A percentile compares a stretch with the other conserved stretches of the same genome.
Conservation (phyloP, 768 basidiomycete genomes). For the Boletus rubropictus region DNA sequence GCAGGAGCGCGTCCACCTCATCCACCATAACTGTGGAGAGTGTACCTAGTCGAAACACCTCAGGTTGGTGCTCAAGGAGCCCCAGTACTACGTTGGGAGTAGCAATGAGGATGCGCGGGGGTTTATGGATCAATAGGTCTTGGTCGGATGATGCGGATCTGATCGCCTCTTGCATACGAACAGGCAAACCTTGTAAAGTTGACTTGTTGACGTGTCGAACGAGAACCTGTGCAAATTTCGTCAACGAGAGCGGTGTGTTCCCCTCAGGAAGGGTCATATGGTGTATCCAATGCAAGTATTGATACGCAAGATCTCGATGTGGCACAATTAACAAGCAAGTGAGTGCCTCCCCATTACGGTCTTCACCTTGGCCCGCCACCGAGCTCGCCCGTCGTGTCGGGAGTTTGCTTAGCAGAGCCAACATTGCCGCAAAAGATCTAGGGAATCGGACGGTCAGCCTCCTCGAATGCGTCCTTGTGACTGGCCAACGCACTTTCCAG, state of each 20-base stretch:
- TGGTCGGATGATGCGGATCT: slow-evolving; percentile 29
- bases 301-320: slow-evolving; percentile 66
- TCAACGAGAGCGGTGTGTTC: slow-evolving; percentile 30
- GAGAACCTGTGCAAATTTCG: slow-evolving; percentile 52
- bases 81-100: slow-evolving; percentile 69
- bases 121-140: slow-evolving; percentile 33
- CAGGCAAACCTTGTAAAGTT: slow-evolving; percentile 14
- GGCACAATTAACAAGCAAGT: slow-evolving; percentile 64
- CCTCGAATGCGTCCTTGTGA: not conserved
- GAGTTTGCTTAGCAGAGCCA: slow-evolving; percentile 60
- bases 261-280: slow-evolving; percentile 37
- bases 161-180: slow-evolving; percentile 28
- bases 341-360: slow-evolving; percentile 29
- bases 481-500: slow-evolving; percentile 59
- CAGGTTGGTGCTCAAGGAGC: slow-evolving; percentile 39
- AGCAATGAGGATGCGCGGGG: slow-evolving; percentile 64
- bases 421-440: slow-evolving; percentile 67
- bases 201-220: slow-evolving; percentile 43
- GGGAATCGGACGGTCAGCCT: not conserved
- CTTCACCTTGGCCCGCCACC: slow-evolving; percentile 14
- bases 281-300: slow-evolving; percentile 62
- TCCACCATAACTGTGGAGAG: slow-evolving; percentile 64
- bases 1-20: slow-evolving; percentile 70
- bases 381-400: slow-evolving; percentile 26
- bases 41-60: slow-evolving; percentile 39